Evolutionary conservation across 2,329 filamentous ascomycete genomes (phyloP).

Genomic region (Diaporthe nobilis): DNA sequence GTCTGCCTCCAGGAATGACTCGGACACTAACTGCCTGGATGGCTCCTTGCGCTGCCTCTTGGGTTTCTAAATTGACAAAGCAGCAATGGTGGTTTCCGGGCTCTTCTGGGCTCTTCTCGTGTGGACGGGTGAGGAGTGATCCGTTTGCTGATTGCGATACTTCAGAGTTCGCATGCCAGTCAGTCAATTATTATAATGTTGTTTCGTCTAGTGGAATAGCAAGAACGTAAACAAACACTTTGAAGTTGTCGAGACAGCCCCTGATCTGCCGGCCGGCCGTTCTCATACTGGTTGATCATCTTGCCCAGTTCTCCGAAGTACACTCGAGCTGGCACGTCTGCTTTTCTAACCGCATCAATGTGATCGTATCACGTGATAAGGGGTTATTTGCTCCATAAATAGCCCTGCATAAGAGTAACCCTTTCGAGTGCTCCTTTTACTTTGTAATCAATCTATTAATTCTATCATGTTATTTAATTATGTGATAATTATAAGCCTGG

Average conservation of each 20-base stretch:
- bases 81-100: constrained; percentile 73
- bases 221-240: constrained; percentile 52
- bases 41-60: constrained; percentile 67
- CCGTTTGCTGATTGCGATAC: constrained; percentile 60
- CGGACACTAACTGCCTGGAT: constrained; percentile 58
- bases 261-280: constrained; percentile 61
- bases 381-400: no score
- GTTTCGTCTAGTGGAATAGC: background rate
- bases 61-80: constrained; percentile 73
- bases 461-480: no score
- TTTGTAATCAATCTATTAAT: no score
- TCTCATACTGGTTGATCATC: constrained; percentile 63
- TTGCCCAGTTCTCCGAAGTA: constrained; percentile 66
- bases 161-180: constrained; percentile 36
- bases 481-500: no score
- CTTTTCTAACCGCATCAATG: constrained; percentile 49
- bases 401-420: no score
- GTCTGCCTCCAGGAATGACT: constrained; percentile 39
- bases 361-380: no score
- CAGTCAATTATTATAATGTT: constrained; percentile 2
- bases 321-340: constrained; percentile 56
- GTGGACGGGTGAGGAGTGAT: constrained; percentile 73
- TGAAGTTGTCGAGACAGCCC: constrained; percentile 62
- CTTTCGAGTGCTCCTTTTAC: no score
- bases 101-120: constrained; percentile 50